Base-by-base conservation (phyloP, 176 grass and related monocot genomes). In the Zizania latifolia region DNA sequence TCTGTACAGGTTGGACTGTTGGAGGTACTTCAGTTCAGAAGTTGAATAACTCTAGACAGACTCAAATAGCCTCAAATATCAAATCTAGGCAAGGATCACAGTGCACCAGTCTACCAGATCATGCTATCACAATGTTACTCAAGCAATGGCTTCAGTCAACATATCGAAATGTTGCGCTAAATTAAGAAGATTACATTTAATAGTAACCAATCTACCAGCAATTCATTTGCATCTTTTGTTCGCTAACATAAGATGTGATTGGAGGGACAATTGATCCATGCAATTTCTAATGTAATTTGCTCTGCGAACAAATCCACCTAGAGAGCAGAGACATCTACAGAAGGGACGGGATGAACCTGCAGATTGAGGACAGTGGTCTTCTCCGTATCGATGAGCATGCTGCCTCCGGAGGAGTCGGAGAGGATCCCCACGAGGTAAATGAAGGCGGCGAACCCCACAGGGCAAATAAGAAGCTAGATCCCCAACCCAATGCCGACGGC, bases 301-400 rank as follows among this genome's bases (percentile, higher is more conserved):
- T 10, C 2, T 0, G 8, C 21, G 0, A 17, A 64, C n/a, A 50
- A 21, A 40, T n/a, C n/a, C n/a, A n/a, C n/a, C n/a, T n/a, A n/a
- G n/a, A n/a, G n/a, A n/a, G n/a, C n/a, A n/a, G n/a, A n/a, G n/a
- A n/a, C n/a, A n/a, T n/a, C n/a, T n/a, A n/a, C n/a, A n/a, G n/a
- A n/a, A n/a, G n/a, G 5, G 5, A 70, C 0, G 29, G 28, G 9
- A 17, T 8, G 48, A 75, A 90, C 91, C 91, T 99, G 95, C 62
- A 99, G 91, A 84, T 99, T 99, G 78, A 99, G 80, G 36, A 99
- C 89, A 72, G 83, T 92, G 53, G 91, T 92, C 76, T 88, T 99
- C 70, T 94, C 82, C 45, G 95, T 92, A 50, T 89, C 89, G 4
- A 82, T 88, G 65, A 94, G 82, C 62, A 94, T 68, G 64, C 91